Evolutionary conservation across 768 basidiomycete genomes (phyloP).

Genomic region (Phallus indusiatus): DNA sequence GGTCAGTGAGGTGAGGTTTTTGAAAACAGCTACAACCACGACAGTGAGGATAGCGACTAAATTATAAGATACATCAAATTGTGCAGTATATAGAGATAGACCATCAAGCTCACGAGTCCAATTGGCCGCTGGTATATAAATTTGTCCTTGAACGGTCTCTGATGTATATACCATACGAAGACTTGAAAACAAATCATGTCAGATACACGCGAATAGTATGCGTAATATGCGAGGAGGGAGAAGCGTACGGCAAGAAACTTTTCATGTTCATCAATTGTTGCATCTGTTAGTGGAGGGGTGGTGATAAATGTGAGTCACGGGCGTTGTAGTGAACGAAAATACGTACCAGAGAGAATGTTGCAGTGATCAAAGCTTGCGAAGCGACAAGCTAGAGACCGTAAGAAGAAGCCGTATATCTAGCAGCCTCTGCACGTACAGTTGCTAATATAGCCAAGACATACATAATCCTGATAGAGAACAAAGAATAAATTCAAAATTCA

Average conservation of each 20-base stretch:
- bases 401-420: not conserved
- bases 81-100: not conserved
- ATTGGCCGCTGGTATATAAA: constrained; percentile 58
- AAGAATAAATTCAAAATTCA: not conserved
- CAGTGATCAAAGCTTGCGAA: constrained; percentile 63
- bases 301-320: constrained; percentile 10
- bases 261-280: constrained; percentile 61
- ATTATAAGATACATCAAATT: constrained; percentile 5
- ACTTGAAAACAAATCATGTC: constrained; percentile 12
- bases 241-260: constrained; percentile 36
- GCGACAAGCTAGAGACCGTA: constrained; percentile 37
- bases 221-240: not conserved
- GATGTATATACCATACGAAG: constrained; percentile 53
- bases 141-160: constrained; percentile 49
- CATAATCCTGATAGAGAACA: constrained; percentile 33
- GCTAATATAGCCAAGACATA: constrained; percentile 58
- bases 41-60: constrained; percentile 41
- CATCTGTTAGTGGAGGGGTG: constrained; percentile 23
- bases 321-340: constrained; percentile 19
- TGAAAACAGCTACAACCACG: constrained; percentile 47
- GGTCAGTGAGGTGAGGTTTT: constrained; percentile 41
- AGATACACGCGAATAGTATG: not conserved
- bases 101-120: constrained; percentile 31
- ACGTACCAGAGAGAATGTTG: constrained; percentile 29
- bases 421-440: constrained; percentile 34